Evolutionary conservation across 2,329 filamentous ascomycete genomes (phyloP).

Genomic region (Fusarium temperatum): DNA sequence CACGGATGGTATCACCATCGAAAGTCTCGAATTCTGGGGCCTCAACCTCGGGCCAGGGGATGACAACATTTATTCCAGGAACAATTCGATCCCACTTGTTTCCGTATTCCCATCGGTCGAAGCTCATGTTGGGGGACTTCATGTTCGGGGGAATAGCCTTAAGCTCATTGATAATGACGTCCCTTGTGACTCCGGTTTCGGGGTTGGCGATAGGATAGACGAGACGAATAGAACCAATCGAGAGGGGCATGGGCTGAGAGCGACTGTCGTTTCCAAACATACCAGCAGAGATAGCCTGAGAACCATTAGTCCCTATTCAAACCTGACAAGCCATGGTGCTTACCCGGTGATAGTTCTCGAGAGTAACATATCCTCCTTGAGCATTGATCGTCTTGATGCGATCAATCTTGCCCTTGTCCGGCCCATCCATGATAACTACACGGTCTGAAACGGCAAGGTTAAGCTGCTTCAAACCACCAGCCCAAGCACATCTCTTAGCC

Average conservation of each 20-base stretch:
- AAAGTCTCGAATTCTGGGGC: conserved; percentile 62
- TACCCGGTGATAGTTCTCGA: conserved; percentile 73
- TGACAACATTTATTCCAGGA: conserved; percentile 74
- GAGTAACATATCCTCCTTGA: conserved; percentile 64
- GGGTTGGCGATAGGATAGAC: conserved; percentile 79
- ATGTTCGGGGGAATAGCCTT: conserved; percentile 61
- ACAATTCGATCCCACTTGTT: conserved; percentile 67
- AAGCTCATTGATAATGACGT: conserved; percentile 81
- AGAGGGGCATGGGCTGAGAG: conserved; percentile 59
- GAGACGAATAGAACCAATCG: conserved; percentile 79
- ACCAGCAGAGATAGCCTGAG: conserved; percentile 43
- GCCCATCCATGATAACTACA: conserved; percentile 81
- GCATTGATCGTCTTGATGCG: conserved; percentile 67
- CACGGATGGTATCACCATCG: conserved; percentile 76
- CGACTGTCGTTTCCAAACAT: conserved; percentile 45
- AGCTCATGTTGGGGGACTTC: conserved; percentile 53
- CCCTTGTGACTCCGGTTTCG: conserved; percentile 69
- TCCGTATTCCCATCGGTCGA: conserved; percentile 53
- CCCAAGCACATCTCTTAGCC: conserved; percentile 61
- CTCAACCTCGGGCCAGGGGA: conserved; percentile 77
- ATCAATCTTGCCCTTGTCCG: conserved; percentile 85
- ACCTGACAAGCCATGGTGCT: conserved; percentile 35
- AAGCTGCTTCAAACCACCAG: conserved; percentile 64
- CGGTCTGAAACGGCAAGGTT: conserved; percentile 77
- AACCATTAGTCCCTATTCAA: neutral